These are phyloP conservation scores for Trametes versicolor DNA, from an alignment of 1,284 basidiomycete species.

Conservation along the genomic window DNA sequence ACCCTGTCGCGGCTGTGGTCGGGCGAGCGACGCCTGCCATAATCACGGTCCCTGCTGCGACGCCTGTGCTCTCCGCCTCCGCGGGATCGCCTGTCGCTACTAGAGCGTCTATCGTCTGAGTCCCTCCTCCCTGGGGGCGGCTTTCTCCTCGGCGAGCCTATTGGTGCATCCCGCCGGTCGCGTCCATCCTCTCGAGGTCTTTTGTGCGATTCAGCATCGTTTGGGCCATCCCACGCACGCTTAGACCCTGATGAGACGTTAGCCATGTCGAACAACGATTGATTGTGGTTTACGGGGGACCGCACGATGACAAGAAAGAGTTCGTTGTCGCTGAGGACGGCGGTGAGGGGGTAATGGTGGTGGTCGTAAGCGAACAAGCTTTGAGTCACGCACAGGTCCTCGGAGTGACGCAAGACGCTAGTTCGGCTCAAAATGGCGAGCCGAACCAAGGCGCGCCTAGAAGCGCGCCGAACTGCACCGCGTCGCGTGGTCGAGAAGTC, in stretches of 20 bases:
- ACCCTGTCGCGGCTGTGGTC: conserved; percentile 52
- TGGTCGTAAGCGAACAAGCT: conserved; percentile 23
- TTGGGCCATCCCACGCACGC: conserved; percentile 73
- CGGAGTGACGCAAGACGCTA: conserved; percentile 8
- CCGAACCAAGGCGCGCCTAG: conserved; percentile 17
- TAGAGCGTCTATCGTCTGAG: conserved; percentile 42
- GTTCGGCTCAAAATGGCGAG: conserved; percentile 13
- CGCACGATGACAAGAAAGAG: conserved; percentile 67
- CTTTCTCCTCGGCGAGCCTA: conserved; percentile 51
- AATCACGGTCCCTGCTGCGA: conserved; percentile 47
- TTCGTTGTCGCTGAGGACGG: conserved; percentile 32
- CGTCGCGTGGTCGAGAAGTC: conserved; percentile 29
- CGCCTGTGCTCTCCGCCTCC: conserved; percentile 44
- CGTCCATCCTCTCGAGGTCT: conserved; percentile 66
- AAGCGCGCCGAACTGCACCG: conserved; percentile 4
- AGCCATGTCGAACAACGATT: conserved; percentile 70
- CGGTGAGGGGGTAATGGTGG: conserved; percentile 19
- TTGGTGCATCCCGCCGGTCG: conserved; percentile 82
- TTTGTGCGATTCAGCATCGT: conserved; percentile 59
- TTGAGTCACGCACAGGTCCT: conserved; percentile 17
- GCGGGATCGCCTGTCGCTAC: conserved; percentile 46
- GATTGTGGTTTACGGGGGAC: conserved; percentile 78
- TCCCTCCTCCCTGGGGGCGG: conserved; percentile 50
- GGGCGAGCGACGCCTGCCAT: conserved; percentile 44
- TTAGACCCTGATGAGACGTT: conserved; percentile 85